Conservation (phyloP, 345 rosid species). For the Syzygium aromaticum region DNA sequence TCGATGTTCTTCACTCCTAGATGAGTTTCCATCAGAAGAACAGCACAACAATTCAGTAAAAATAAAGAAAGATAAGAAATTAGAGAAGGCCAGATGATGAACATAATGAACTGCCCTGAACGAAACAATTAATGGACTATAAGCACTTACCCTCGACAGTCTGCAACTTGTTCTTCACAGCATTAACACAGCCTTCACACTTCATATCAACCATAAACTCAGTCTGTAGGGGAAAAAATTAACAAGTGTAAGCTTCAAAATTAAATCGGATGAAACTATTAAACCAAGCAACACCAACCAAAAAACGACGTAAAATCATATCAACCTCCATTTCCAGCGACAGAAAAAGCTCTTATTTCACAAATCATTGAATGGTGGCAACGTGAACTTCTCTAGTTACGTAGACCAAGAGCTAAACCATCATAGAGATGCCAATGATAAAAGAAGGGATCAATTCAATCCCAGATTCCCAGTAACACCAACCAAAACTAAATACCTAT, state of each 20-base stretch:
- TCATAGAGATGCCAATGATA: not conserved
- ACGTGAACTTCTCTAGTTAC: not conserved
- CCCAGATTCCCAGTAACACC: not conserved
- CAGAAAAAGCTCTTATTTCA: not conserved
- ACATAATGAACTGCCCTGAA: not conserved
- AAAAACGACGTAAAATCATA: not conserved
- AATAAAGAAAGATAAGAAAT: not conserved
- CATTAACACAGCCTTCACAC: constrained; percentile 79
- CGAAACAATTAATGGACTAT: not conserved
- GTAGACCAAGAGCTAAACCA: not conserved
- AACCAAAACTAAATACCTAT: not conserved
- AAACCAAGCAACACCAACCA: not conserved
- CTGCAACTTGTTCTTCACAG: constrained; percentile 74
- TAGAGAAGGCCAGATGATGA: not conserved
- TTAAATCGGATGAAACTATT: not conserved
- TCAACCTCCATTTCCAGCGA: not conserved
- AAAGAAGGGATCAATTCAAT: not conserved
- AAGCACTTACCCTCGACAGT: constrained; percentile 46
- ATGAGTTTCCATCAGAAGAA: not conserved
- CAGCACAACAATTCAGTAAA: not conserved
- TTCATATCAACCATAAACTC: constrained; percentile 98
- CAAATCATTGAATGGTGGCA: not conserved
- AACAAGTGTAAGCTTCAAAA: not conserved
- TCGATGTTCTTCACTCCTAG: constrained; percentile 81
- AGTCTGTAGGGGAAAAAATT: constrained; percentile 28